phyloP scores from a whole-genome alignment of 768 basidiomycete genomes.

The Russula emetica region DNA sequence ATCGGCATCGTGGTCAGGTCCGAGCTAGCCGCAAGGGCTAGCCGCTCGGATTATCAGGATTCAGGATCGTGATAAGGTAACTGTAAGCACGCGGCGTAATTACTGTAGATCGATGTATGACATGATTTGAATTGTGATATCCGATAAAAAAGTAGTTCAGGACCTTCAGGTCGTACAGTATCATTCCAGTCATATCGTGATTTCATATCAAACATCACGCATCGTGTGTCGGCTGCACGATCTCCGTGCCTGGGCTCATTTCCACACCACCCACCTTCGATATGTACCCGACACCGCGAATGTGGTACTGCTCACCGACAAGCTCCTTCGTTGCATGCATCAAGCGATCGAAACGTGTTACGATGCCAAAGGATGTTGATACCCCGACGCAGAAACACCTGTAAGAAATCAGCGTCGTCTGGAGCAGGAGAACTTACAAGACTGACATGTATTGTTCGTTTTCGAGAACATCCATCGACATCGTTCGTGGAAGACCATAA shows the following conservation, averaged over 20 bases:
- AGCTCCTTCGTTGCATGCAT: slow-evolving; percentile 83
- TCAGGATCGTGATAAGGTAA: no score
- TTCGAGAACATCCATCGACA: slow-evolving; percentile 69
- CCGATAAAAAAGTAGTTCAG: no score
- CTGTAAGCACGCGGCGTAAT: no score
- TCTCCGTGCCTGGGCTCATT: slow-evolving; percentile 34
- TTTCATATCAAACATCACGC: neutral
- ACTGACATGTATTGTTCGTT: slow-evolving; percentile 77
- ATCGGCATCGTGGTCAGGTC: neutral
- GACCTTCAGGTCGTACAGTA: no score
- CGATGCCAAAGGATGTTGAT: slow-evolving; percentile 58
- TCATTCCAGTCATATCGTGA: no score
- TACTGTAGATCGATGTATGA: no score
- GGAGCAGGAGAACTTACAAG: neutral
- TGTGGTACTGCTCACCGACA: slow-evolving; percentile 83
- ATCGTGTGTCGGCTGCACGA: slow-evolving; percentile 25
- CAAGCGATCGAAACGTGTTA: slow-evolving; percentile 69
- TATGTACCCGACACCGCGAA: slow-evolving; percentile 55
- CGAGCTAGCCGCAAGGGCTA: no score
- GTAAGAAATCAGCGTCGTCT: neutral
- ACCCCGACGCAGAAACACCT: slow-evolving; percentile 73
- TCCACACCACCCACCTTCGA: slow-evolving; percentile 32
- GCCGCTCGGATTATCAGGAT: no score
- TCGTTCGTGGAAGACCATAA: slow-evolving; percentile 63
- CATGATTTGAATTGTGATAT: no score